Percentiles rank a stretch among this genome's conserved stretches.
Conservation (phyloP, 345 rosid genomes). For the Populus pruinosa region DNA sequence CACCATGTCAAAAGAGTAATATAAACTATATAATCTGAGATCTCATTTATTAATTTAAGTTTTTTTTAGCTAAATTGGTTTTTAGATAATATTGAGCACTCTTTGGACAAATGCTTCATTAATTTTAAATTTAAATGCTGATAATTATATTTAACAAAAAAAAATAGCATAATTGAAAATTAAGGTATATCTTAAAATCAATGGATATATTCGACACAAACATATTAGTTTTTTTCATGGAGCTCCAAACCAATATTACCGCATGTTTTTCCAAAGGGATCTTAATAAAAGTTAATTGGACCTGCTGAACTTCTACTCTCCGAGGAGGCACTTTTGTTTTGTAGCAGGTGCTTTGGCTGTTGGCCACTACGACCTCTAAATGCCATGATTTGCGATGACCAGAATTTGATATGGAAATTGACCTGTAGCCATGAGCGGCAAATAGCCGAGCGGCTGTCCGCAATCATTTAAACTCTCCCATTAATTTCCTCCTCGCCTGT, state of each 20-base stretch:
- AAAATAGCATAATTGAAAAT: background rate
- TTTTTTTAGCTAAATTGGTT: no score
- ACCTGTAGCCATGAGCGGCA: constrained; percentile 6
- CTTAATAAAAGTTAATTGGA: background rate
- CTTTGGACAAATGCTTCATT: no score
- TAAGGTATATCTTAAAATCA: background rate
- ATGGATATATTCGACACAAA: background rate
- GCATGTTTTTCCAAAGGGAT: background rate
- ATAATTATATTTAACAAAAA: no score
- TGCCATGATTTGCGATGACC: constrained; percentile 14
- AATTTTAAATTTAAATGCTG: no score
- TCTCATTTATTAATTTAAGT: no score
- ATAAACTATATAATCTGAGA: no score
- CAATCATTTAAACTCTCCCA: background rate
- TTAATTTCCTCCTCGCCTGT: constrained; percentile 22
- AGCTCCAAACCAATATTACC: background rate
- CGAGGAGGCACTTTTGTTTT: background rate
- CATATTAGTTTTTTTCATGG: background rate
- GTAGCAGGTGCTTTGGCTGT: constrained; percentile 6
- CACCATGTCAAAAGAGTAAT: no score
- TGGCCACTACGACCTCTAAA: constrained; percentile 16
- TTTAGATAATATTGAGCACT: no score
- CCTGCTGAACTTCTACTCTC: background rate
- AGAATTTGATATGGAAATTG: background rate
- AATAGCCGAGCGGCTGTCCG: background rate